These are phyloP conservation scores for Alectoria sarmentosa DNA, from an alignment of 495 filamentous ascomycete species.

Conservation along the genomic window DNA sequence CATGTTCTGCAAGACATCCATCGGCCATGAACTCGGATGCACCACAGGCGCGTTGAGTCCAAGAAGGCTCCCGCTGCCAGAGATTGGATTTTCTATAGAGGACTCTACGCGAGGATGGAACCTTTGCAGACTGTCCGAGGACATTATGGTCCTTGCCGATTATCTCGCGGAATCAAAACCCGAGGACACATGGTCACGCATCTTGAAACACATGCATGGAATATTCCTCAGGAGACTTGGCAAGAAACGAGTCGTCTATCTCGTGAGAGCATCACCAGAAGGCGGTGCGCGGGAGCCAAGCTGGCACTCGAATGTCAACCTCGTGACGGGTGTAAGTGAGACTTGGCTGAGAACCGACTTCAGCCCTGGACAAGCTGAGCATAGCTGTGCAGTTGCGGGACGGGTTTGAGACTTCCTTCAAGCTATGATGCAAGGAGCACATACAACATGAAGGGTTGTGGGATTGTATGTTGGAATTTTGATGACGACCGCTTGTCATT, in stretches of 20 bases:
- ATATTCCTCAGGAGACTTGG: neutral
- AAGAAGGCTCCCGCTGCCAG: neutral
- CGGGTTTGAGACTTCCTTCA: no score
- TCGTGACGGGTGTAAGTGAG: neutral
- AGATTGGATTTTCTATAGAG: neutral
- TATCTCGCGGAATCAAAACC: neutral
- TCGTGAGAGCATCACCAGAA: neutral
- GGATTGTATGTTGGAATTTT: no score
- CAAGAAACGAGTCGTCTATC: constrained; percentile 5
- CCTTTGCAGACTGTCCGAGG: constrained; percentile 2
- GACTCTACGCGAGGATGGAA: neutral
- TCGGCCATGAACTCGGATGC: neutral
- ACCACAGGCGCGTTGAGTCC: neutral
- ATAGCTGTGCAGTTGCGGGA: neutral
- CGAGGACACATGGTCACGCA: neutral
- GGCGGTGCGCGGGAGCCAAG: neutral
- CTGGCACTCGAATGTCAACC: constrained; percentile 4
- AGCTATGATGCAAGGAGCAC: no score
- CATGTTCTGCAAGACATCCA: constrained; percentile 1
- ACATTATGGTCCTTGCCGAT: constrained; percentile 6
- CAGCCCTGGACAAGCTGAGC: neutral
- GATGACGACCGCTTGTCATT: no score
- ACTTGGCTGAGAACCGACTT: neutral
- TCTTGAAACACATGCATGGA: neutral
- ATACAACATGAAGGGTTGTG: no score